Evolutionary conservation across 495 filamentous ascomycete species (phyloP).

Genomic region (Tuber melanosporum): DNA sequence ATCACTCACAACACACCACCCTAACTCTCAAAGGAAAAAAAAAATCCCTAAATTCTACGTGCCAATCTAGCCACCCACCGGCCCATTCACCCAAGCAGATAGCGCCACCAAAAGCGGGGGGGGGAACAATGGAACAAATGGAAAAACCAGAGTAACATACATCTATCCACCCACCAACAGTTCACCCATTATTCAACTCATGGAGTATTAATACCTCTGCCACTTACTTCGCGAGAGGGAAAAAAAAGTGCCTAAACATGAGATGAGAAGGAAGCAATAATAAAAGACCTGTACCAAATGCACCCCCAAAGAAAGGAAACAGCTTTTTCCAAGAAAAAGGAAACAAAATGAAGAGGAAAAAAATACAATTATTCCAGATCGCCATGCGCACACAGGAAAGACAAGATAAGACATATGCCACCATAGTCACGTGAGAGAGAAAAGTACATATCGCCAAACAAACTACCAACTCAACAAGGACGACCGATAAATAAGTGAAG

Average conservation of each 20-base stretch:
- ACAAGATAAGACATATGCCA: background rate
- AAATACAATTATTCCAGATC: conserved; percentile 6
- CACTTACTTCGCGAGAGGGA: background rate
- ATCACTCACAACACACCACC: background rate
- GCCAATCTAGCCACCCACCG: background rate
- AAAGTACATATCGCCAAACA: background rate
- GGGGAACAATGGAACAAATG: background rate
- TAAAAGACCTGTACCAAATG: conserved; percentile 2
- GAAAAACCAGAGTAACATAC: background rate
- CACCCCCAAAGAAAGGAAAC: background rate
- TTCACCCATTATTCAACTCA: background rate
- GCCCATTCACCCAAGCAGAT: background rate
- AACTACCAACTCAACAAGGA: background rate
- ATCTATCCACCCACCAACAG: conserved; percentile 3
- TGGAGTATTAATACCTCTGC: background rate
- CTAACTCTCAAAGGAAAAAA: background rate
- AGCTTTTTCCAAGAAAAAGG: background rate
- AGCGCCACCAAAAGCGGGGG: background rate
- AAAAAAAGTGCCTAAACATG: background rate
- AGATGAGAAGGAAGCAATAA: background rate
- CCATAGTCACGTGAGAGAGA: background rate
- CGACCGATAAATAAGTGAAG: background rate
- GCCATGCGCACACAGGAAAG: background rate
- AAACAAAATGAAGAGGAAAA: background rate
- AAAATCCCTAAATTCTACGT: background rate